Base-by-base conservation (phyloP, 139 green algal genomes). In the Ettlia oleoabundans region DNA sequence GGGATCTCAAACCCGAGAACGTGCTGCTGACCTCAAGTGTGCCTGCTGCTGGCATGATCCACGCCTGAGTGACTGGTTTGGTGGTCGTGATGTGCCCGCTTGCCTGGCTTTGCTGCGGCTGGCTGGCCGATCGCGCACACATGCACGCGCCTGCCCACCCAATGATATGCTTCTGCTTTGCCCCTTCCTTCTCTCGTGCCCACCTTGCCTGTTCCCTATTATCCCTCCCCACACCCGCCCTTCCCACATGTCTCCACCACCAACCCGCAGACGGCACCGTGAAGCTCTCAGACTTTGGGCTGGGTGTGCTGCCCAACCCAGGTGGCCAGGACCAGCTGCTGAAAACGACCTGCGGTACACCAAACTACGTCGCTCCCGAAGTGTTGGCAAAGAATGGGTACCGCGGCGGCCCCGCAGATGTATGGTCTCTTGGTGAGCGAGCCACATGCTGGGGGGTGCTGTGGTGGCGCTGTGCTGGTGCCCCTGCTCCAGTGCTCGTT, bases 291-390 rank as follows among this genome's bases (percentile, higher is more conserved):
- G 90, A 94, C 64, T 94, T 94, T 86, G 90, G 90, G 37, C 70
- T 94, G 79, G 88, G 85, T 8, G 66, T 81, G 2, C 72, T 93
- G 52, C 51, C 41, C n/a, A 43, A 84, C 33, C 24, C 51, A 0
- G n/a, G 28, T 15, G 42, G 62, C 10, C 38, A 64, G 28, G 55
- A 75, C 28, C 30, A 33, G 24, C 42, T 78, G 30, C 81, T 96
- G 40, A 84, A 80, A 30, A 96, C 92, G 1, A 89, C 84, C 0
- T 96, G 93, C 75, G 93, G 93, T 63, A 96, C 92, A 2, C 92
- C 92, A 32, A 94, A 96, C 82, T 96, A 96, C 70, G 90, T 92
- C 22, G 92, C 93, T 21, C 92, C 92, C 4, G 92, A 96, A 84
- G 70, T 96, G 9, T 82, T 94, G 40, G 40, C 64, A 26, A 81